Evolutionary conservation across 129 eudicot genomes (phyloP), one percentile per base, ranked within the genome.

Genomic region (Glebionis coronaria): DNA sequence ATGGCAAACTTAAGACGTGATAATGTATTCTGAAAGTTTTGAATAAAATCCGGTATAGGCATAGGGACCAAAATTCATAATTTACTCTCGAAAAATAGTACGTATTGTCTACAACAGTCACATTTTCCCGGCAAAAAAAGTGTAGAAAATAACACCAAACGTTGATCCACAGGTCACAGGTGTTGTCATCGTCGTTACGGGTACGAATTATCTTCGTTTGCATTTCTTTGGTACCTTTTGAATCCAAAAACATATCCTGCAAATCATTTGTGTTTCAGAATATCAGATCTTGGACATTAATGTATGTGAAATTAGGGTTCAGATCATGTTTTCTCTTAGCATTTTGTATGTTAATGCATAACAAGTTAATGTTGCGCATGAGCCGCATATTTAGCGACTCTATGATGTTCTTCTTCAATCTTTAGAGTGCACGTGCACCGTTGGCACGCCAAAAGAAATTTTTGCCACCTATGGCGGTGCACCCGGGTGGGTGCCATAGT

Each of bases 111-210:
- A 38, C 73, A 52, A 69, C 55, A 9, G 74, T 10, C 66, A 56
- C 29, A 44, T 69, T 69, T 23, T n/a, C 50, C 45, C 65, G 65
- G 57, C 56, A 18, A 69, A 23, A 25, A 44, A 69, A 28, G 15
- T 21, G 51, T 56, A 47, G 47, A n/a, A 70, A 27, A 25, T 16
- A 25, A 3, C 55, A 5, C 71, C 70, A 14, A 55, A 61, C 63
- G 51, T 62, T 72, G 14, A 62, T 52, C 70, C 77, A 73, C 46
- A n/a, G n/a, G n/a, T n/a, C 77, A 72, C 63, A 63, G 63, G 72
- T 47, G 6, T 62, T 64, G 28, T 18, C 72, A 42, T 65, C 65
- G 16, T 55, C 78, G 49, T 47, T 58, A 21, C 9, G 16, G 27
- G 47, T 73, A 65, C 15, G 55, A 45, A 5, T n/a, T 44, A 2